These are phyloP conservation scores for Leccinum olivaceopallidum DNA, from an alignment of 768 basidiomycete species.

Conservation along the genomic window DNA sequence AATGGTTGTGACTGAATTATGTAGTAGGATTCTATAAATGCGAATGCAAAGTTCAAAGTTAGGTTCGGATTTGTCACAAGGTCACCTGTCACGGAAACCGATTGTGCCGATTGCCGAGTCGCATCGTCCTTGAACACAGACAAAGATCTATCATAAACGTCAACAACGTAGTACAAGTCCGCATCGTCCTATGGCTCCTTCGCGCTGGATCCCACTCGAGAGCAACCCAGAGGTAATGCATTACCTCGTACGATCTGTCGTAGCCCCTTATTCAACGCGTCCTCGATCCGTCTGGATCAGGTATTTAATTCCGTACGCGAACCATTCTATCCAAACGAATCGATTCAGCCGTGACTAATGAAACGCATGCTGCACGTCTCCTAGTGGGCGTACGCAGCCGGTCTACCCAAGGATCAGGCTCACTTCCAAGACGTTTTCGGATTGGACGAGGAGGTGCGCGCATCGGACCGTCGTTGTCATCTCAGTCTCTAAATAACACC, in stretches of 20 bases:
- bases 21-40: neutral
- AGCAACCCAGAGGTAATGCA: constrained; percentile 59
- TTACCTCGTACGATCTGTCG: neutral
- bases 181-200: constrained; percentile 19
- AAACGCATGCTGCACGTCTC: neutral
- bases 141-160: neutral
- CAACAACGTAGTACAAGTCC: neutral
- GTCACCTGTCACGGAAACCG: neutral
- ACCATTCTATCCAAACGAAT: neutral
- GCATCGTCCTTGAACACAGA: neutral
- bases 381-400: constrained; percentile 73
- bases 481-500: neutral
- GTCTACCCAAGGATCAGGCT: constrained; percentile 49
- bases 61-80: neutral
- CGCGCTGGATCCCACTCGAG: constrained; percentile 79
- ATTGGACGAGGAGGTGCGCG: constrained; percentile 60
- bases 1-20: neutral
- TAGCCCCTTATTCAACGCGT: constrained; percentile 8
- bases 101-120: neutral
- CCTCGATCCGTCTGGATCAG: constrained; percentile 11
- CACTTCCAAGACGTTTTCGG: constrained; percentile 75
- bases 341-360: constrained; percentile 3
- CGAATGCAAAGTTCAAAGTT: neutral
- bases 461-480: neutral
- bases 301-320: constrained; percentile 34